Percentiles rank a stretch among this genome's conserved stretches.
Evolutionary conservation across 176 grass and related monocot genomes (phyloP).

Genomic region (Zizania latifolia): DNA sequence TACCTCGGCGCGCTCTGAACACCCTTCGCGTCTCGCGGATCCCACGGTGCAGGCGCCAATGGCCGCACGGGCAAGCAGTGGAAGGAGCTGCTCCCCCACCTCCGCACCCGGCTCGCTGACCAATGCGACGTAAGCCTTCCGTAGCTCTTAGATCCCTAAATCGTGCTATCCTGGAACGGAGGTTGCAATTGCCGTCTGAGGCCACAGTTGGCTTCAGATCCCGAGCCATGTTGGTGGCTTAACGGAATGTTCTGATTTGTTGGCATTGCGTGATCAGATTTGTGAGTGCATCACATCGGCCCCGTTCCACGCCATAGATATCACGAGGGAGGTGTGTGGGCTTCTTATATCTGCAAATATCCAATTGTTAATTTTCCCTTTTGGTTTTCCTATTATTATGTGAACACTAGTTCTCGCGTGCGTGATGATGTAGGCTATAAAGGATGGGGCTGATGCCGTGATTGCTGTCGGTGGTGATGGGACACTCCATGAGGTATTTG

Average conservation of each 20-base stretch:
- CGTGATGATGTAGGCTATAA: constrained; percentile 60
- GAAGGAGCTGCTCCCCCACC: constrained; percentile 81
- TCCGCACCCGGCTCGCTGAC: constrained; percentile 67
- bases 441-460: constrained; percentile 76
- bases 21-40: not conserved
- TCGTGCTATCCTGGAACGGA: not conserved
- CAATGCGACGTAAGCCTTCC: constrained; percentile 65
- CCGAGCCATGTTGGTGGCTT: not conserved
- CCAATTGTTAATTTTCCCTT: not conserved
- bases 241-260: constrained; percentile 28
- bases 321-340: constrained; percentile 81
- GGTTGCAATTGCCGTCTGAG: not conserved
- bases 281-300: constrained; percentile 73
- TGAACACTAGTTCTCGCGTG: not conserved
- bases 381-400: not conserved
- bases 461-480: constrained; percentile 93
- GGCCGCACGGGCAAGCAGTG: constrained; percentile 87
- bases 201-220: constrained; percentile 24
- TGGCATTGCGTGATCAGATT: constrained; percentile 42
- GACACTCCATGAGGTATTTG: constrained; percentile 88
- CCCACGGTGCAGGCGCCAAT: constrained; percentile 59
- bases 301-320: constrained; percentile 70
- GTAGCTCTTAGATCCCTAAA: not conserved
- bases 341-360: not conserved
- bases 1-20: not conserved